phyloP scores from a whole-genome alignment of 1,139 yeast species.

The Kodamaea fungicola region DNA sequence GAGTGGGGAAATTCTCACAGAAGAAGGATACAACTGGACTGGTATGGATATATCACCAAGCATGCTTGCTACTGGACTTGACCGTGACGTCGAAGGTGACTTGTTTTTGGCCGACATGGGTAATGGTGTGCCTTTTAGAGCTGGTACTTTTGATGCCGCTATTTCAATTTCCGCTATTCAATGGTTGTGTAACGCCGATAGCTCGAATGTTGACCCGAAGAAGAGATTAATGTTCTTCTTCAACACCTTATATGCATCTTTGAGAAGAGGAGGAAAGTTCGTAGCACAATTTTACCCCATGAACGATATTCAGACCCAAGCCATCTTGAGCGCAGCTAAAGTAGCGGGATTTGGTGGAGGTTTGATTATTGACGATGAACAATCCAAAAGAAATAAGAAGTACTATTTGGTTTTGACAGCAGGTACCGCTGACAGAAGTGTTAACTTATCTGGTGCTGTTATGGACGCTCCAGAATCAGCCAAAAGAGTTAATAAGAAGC shows the following conservation, averaged over 20 bases:
- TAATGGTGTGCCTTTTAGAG: constrained; percentile 87
- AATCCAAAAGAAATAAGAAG: constrained; percentile 85
- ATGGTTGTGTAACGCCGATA: constrained; percentile 97
- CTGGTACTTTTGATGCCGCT: constrained; percentile 97
- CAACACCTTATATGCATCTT: constrained; percentile 79
- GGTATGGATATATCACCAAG: constrained; percentile 97
- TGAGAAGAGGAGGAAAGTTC: constrained; percentile 93
- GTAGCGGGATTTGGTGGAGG: constrained; percentile 98
- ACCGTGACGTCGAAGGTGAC: constrained; percentile 92
- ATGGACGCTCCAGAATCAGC: constrained; percentile 59
- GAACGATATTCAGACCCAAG: constrained; percentile 78
- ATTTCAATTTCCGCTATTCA: constrained; percentile 93
- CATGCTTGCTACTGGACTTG: constrained; percentile 93
- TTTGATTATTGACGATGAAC: constrained; percentile 88
- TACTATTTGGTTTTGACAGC: constrained; percentile 88
- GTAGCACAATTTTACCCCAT: constrained; percentile 97
- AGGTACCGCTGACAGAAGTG: constrained; percentile 65
- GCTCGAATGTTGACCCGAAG: constrained; percentile 80
- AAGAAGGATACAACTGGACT: constrained; percentile 92
- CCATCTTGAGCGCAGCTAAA: constrained; percentile 80
- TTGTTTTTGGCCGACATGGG: constrained; percentile 91
- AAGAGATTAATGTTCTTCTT: constrained; percentile 77
- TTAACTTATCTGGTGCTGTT: constrained; percentile 76
- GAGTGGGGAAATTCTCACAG: constrained; percentile 89
- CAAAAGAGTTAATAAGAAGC: constrained; percentile 46